Base-by-base conservation (phyloP, 257 asterid species). In the Solanum phureja region DNA sequence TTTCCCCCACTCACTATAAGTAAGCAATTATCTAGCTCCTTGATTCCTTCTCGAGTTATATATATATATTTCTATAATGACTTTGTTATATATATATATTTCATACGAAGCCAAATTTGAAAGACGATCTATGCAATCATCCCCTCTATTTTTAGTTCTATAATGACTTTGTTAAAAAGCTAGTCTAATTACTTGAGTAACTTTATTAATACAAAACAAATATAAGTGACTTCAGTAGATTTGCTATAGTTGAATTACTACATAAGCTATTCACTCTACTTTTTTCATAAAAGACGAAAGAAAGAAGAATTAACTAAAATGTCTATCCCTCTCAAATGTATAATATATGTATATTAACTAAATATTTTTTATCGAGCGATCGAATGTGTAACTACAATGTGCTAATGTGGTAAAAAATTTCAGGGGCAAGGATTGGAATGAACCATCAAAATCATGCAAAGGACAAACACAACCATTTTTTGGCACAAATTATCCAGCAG, bases 341-440 rank as follows among this genome's bases (percentile, higher is more conserved):
- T 56, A 56, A 6, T 2, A 18, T 7, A 56, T 56, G n/a, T 56
- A 56, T 56, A 18, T 18, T 6, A 52, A 52, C 10, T 16, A 58
- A 58, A 58, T 58, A 58, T 21, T 58, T 21, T 58, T 56, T 56
- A 56, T 56, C 11, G 64, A 56, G n/a, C 0, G 10, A 56, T 7
- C 10, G 0, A 56, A 18, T 56, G 3, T 56, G 4, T 19, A 21
- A 21, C 24, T 38, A 38, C 11, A 40, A n/a, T 7, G 3, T 77
- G 14, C 62, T 77, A n/a, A 42, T 42, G 6, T 79, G 84, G n/a
- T 44, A 0, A 46, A 46, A 46, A 29, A 2, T 29, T 49, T 3
- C 58, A 96, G 98, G 90, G 99, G 99, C n/a, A 90, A 82, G 85
- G 98, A 96, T 3, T 96, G 99, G 99, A 92, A 91, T 10, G 88